phyloP scores from a whole-genome alignment of 2,329 filamentous ascomycete genomes.

The Periconia macrospinosa region DNA sequence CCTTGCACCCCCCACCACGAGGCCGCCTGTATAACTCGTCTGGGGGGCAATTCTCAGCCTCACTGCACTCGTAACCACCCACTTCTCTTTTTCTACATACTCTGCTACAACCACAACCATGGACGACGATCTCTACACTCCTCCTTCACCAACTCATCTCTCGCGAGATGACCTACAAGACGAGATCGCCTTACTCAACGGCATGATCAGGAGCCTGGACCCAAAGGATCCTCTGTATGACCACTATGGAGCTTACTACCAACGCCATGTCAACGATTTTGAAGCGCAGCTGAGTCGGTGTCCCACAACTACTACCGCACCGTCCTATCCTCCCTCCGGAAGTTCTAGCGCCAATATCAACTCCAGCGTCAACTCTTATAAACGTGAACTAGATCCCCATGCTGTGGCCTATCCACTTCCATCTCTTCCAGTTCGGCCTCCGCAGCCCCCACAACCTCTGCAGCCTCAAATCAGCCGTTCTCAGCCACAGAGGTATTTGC shows the following conservation, averaged over 20 bases:
- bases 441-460: not conserved
- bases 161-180: not conserved
- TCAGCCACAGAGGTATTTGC: not conserved
- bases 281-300: not conserved
- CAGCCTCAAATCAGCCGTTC: not conserved
- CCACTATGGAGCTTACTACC: not conserved
- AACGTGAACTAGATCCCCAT: not conserved
- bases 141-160: not conserved
- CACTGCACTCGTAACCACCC: not conserved
- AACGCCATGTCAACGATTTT: not conserved
- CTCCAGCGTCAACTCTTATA: not conserved
- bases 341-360: not conserved
- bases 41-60: not conserved
- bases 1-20: not conserved
- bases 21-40: not conserved
- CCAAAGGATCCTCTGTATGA: not conserved
- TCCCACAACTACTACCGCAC: not conserved
- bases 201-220: not conserved
- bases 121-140: not conserved
- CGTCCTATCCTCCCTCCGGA: not conserved
- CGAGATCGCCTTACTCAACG: not conserved
- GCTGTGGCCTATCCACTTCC: not conserved
- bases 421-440: not conserved
- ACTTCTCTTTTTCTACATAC: not conserved
- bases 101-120: not conserved